Conservation (phyloP, 2,329 filamentous ascomycete genomes). For the Diaporthe ilicicola region DNA sequence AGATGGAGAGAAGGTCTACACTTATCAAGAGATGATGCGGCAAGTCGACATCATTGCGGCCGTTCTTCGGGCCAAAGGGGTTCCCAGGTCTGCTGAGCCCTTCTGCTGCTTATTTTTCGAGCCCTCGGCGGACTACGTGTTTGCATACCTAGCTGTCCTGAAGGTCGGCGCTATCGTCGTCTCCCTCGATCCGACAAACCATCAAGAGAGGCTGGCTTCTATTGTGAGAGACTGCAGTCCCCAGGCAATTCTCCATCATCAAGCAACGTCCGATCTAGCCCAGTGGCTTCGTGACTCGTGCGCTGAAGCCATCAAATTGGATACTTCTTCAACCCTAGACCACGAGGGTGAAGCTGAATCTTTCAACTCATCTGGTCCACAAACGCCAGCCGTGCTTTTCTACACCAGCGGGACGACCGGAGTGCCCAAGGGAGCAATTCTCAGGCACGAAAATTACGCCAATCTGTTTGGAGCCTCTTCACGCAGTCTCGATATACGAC, state of each 20-base stretch:
- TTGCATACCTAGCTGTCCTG: constrained; percentile 50
- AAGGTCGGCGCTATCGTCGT: constrained; percentile 48
- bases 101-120: neutral
- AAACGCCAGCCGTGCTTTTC: constrained; percentile 37
- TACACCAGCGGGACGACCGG: constrained; percentile 45
- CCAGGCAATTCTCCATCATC: neutral
- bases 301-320: neutral
- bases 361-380: neutral
- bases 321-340: neutral
- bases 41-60: neutral
- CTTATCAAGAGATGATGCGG: neutral
- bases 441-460: constrained; percentile 40
- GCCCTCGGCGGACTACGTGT: constrained; percentile 45
- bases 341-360: neutral
- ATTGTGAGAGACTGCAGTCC: constrained; percentile 37
- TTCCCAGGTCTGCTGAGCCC: constrained; percentile 35
- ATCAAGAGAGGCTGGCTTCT: constrained; percentile 40
- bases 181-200: constrained; percentile 48
- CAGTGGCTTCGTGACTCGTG: neutral
- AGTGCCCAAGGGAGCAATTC: constrained; percentile 51
- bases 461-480: neutral
- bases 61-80: neutral
- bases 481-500: neutral
- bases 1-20: neutral
- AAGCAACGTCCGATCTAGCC: neutral